Evolutionary conservation across 805 yeast genomes (phyloP).

Genomic region (Grigorovia transvaalensis): DNA sequence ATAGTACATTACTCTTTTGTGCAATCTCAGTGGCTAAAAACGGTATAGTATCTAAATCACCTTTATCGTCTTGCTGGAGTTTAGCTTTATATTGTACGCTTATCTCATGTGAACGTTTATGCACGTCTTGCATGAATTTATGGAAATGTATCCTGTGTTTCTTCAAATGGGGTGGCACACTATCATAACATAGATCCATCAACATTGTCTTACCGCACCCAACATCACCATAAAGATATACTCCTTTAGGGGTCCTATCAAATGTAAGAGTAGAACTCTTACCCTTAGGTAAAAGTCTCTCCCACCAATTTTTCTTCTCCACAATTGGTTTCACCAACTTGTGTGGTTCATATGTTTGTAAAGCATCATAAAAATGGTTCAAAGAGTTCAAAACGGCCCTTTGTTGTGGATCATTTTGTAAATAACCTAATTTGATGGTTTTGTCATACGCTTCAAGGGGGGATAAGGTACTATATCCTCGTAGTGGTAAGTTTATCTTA

Average conservation of each 20-base stretch:
- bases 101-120: slow-evolving; percentile 74
- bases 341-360: slow-evolving; percentile 54
- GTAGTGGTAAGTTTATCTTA: neutral
- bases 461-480: slow-evolving; percentile 11
- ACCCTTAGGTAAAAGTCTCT: neutral
- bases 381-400: slow-evolving; percentile 57
- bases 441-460: slow-evolving; percentile 45
- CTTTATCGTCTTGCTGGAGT: slow-evolving; percentile 2
- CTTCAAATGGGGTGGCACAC: slow-evolving; percentile 68
- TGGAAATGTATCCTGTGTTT: slow-evolving; percentile 87
- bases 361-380: slow-evolving; percentile 45
- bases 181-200: slow-evolving; percentile 87
- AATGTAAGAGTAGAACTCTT: neutral
- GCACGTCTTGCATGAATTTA: slow-evolving; percentile 91
- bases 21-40: slow-evolving; percentile 76
- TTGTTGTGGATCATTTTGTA: slow-evolving; percentile 73
- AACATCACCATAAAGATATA: slow-evolving; percentile 91
- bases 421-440: slow-evolving; percentile 37
- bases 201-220: slow-evolving; percentile 98
- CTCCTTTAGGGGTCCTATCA: slow-evolving; percentile 56
- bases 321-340: slow-evolving; percentile 24
- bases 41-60: slow-evolving; percentile 74
- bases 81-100: slow-evolving; percentile 38
- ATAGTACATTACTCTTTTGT: slow-evolving; percentile 60
- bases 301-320: slow-evolving; percentile 31